Percentiles rank a stretch among this genome's conserved stretches.
These are phyloP conservation scores for Clonostachys chloroleuca DNA, from an alignment of 2,329 filamentous ascomycete species.

Conservation along the genomic window DNA sequence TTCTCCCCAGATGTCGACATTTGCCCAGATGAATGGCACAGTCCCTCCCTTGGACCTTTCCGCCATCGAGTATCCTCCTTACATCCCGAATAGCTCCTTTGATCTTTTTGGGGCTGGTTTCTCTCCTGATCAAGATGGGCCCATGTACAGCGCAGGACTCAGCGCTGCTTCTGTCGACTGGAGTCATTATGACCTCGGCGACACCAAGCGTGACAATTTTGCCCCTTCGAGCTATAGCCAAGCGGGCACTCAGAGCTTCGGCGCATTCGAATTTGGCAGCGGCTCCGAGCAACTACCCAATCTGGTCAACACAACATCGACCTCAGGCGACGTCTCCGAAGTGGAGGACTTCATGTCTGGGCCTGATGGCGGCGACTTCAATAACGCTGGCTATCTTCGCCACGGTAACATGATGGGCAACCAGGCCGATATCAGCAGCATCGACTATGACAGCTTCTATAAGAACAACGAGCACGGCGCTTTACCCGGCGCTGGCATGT, in stretches of 20 bases:
- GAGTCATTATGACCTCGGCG: slow-evolving; percentile 39
- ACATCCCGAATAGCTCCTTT: slow-evolving; percentile 28
- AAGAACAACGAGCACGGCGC: slow-evolving; percentile 39
- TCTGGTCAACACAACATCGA: slow-evolving; percentile 53
- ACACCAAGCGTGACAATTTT: slow-evolving; percentile 38
- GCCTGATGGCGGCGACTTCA: slow-evolving; percentile 41
- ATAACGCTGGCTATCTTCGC: slow-evolving; percentile 40
- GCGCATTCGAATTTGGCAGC: slow-evolving; percentile 42
- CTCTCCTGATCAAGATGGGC: slow-evolving; percentile 47
- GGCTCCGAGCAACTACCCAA: slow-evolving; percentile 50
- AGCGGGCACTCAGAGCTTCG: slow-evolving; percentile 43
- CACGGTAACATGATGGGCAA: slow-evolving; percentile 36
- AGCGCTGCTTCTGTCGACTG: slow-evolving; percentile 46
- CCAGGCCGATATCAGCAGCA: slow-evolving; percentile 37
- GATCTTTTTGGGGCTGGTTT: slow-evolving; percentile 46
- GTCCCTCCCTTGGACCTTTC: slow-evolving; percentile 56
- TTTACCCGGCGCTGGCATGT: slow-evolving; percentile 34
- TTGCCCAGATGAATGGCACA: slow-evolving; percentile 47
- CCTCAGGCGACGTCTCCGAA: slow-evolving; percentile 64
- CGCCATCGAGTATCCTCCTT: slow-evolving; percentile 45
- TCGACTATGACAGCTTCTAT: slow-evolving; percentile 54
- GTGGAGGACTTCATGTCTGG: slow-evolving; percentile 54
- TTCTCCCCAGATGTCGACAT: slow-evolving; percentile 50
- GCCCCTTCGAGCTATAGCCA: slow-evolving; percentile 52
- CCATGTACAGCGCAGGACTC: slow-evolving; percentile 58